These are phyloP conservation scores for Calvatia gigantea DNA, from an alignment of 768 basidiomycete genomes.

Conservation along the genomic window DNA sequence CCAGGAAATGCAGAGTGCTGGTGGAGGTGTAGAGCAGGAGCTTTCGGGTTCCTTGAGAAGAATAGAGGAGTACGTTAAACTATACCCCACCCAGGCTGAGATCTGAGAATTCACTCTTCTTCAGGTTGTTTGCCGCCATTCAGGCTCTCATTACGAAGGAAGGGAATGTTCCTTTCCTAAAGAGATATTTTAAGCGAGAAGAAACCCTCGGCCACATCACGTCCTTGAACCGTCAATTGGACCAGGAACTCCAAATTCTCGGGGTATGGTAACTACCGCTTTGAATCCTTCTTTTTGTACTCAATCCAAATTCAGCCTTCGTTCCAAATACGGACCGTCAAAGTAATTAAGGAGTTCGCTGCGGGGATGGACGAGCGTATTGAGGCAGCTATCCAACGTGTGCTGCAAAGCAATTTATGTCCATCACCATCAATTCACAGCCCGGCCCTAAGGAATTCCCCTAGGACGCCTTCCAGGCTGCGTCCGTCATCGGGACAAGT, in stretches of 20 bases:
- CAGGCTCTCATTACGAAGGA: slow-evolving; percentile 55
- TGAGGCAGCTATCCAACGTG: slow-evolving; percentile 33
- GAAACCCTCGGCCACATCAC: slow-evolving; percentile 57
- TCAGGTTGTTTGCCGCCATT: slow-evolving; percentile 41
- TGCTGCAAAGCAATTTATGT: slow-evolving; percentile 35
- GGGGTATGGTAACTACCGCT: slow-evolving; percentile 29
- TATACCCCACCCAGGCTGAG: background rate
- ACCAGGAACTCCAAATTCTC: slow-evolving; percentile 58
- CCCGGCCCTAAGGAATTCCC: background rate
- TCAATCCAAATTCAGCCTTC: slow-evolving; percentile 21
- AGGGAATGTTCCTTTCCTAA: slow-evolving; percentile 65
- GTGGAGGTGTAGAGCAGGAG: slow-evolving; percentile 44
- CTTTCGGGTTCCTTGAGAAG: slow-evolving; percentile 47
- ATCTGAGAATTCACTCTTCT: background rate
- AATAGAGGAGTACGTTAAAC: slow-evolving; percentile 39
- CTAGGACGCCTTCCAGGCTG: slow-evolving; percentile 8
- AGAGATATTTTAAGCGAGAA: slow-evolving; percentile 72
- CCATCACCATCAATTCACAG: background rate
- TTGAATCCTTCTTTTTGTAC: background rate
- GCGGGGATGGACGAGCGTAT: slow-evolving; percentile 33
- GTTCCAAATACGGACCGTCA: slow-evolving; percentile 45
- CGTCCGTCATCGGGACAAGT: background rate
- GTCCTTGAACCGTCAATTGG: slow-evolving; percentile 48
- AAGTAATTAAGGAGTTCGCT: slow-evolving; percentile 36
- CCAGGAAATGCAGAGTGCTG: slow-evolving; percentile 59